phyloP scores from a whole-genome alignment of 208 protist species.

The Wallacemonas rigidus region DNA sequence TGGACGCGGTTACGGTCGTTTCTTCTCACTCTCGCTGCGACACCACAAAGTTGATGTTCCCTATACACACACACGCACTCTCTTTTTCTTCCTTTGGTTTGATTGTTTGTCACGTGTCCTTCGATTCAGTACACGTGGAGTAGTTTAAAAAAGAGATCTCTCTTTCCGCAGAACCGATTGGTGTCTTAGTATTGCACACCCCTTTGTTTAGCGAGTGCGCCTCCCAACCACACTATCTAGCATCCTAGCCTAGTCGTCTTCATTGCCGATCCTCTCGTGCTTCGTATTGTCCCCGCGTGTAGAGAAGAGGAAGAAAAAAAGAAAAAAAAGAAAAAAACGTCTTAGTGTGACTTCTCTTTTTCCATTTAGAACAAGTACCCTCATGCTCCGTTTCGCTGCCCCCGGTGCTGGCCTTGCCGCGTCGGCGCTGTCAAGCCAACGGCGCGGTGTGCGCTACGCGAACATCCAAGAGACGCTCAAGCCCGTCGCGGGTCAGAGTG shows the following conservation, averaged over 20 bases:
- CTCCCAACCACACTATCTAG: neutral
- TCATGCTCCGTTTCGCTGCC: conserved; percentile 9
- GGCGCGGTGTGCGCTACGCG: conserved; percentile 68
- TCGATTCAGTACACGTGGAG: neutral
- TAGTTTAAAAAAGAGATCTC: neutral
- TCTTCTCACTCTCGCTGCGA: too few species aligned
- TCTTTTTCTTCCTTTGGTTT: conserved; percentile 6
- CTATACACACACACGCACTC: too few species aligned
- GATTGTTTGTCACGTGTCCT: neutral
- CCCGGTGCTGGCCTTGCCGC: neutral
- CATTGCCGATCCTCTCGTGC: too few species aligned
- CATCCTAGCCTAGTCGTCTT: neutral
- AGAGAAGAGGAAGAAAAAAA: neutral
- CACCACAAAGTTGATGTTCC: too few species aligned
- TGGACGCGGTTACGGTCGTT: too few species aligned
- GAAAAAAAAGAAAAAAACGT: neutral
- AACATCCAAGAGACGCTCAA: conserved; percentile 85
- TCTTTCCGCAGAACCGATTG: neutral
- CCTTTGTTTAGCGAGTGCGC: neutral
- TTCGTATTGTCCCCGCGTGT: too few species aligned
- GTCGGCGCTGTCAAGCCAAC: conserved; percentile 21
- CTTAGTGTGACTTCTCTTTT: neutral
- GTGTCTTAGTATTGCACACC: too few species aligned
- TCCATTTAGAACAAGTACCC: too few species aligned
- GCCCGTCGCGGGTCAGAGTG: conserved; percentile 68